Evolutionary conservation across 2,329 filamentous ascomycete genomes (phyloP).

Genomic region (Monilinia laxa): DNA sequence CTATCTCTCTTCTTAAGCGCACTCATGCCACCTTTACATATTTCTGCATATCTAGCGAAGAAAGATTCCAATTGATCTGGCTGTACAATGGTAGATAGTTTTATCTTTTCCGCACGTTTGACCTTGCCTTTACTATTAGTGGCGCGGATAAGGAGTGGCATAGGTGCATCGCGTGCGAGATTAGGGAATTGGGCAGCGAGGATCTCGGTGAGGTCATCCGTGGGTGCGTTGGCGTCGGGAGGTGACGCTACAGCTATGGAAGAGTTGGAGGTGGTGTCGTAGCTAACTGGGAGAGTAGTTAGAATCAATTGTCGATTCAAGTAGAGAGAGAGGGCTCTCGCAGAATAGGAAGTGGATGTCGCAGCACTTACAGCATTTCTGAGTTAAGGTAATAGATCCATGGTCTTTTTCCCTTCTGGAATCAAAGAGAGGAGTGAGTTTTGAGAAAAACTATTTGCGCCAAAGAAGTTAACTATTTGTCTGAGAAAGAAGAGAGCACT

Average conservation of each 20-base stretch:
- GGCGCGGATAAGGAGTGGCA: conserved; percentile 71
- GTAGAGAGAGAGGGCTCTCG: not conserved
- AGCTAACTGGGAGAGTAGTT: not conserved
- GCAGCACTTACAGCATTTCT: conserved; percentile 65
- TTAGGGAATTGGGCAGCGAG: conserved; percentile 57
- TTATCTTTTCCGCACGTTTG: conserved; percentile 52
- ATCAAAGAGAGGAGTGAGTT: conserved; percentile 21
- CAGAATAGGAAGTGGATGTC: not conserved
- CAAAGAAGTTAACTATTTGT: conserved; percentile 2
- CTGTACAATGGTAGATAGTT: conserved; percentile 80
- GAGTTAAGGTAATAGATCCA: conserved; percentile 71
- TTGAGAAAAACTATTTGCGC: conserved; percentile 64
- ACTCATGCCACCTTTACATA: conserved; percentile 86
- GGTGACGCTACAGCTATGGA: not conserved
- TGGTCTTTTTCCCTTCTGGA: conserved; percentile 57
- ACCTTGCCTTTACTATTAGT: conserved; percentile 15
- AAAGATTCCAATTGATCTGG: conserved; percentile 76
- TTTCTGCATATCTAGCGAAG: conserved; percentile 81
- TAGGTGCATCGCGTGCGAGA: conserved; percentile 55
- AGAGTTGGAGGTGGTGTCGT: not conserved
- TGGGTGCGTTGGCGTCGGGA: not conserved
- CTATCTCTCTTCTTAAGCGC: conserved; percentile 90
- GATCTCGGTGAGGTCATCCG: conserved; percentile 14
- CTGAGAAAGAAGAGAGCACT: not conserved
- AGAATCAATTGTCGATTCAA: not conserved